A percentile compares a stretch with the other conserved stretches of the same genome.
Conservation (phyloP, 1,139 yeast genomes). For the Sugiyamaella neomexicana region DNA sequence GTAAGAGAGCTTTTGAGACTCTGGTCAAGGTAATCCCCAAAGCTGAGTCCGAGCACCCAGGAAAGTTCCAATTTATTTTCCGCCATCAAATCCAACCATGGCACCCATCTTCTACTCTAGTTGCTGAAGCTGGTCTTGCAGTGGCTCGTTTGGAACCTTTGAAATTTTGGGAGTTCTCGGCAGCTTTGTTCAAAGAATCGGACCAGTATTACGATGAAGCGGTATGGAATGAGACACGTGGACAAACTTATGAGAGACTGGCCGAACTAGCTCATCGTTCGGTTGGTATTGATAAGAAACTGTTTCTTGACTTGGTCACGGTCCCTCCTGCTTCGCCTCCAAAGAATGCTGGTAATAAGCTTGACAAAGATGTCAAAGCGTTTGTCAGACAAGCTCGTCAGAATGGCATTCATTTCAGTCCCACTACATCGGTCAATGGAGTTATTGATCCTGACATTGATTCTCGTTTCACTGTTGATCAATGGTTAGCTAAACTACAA, state of each 20-base stretch:
- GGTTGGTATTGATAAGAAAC: constrained; percentile 37
- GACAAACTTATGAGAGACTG: constrained; percentile 56
- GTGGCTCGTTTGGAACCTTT: constrained; percentile 61
- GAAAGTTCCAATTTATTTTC: constrained; percentile 49
- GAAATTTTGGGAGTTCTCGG: constrained; percentile 63
- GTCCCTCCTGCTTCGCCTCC: constrained; percentile 39
- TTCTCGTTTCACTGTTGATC: constrained; percentile 37
- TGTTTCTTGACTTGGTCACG: constrained; percentile 36
- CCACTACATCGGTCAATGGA: constrained; percentile 77
- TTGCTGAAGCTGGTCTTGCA: constrained; percentile 73
- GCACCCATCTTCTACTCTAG: constrained; percentile 71
- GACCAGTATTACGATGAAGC: constrained; percentile 61
- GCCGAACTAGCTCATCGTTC: constrained; percentile 50
- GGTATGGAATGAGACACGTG: constrained; percentile 54
- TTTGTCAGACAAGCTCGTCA: constrained; percentile 74
- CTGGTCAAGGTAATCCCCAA: constrained; percentile 56
- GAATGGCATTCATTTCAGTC: constrained; percentile 79
- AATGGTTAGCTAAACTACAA: constrained; percentile 36
- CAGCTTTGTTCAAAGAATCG: constrained; percentile 49
- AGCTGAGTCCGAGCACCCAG: constrained; percentile 50
- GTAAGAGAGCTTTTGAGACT: constrained; percentile 62
- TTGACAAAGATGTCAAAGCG: constrained; percentile 65
- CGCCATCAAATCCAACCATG: constrained; percentile 80
- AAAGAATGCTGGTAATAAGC: constrained; percentile 58
- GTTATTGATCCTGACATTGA: constrained; percentile 49